A percentile compares a stretch with the other conserved stretches of the same genome.
Conservation (phyloP, 2,329 filamentous ascomycete genomes). For the Xylariaceae sp. region DNA sequence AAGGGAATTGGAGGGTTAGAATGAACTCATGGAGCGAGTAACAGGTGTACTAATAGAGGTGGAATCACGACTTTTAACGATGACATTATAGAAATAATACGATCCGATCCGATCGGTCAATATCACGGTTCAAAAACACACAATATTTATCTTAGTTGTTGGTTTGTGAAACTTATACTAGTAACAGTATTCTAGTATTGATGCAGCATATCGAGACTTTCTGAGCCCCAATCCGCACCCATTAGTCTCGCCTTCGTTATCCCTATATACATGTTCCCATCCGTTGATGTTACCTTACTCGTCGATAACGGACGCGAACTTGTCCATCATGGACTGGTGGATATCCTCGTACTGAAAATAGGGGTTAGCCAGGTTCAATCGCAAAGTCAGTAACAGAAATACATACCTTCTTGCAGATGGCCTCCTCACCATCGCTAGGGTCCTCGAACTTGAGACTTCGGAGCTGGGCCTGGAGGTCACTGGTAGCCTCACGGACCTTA, state of each 20-base stretch:
- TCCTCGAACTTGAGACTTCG: conserved; percentile 96
- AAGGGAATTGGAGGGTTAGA: no score
- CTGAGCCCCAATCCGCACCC: conserved; percentile 1
- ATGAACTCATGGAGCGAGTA: no score
- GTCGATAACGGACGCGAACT: conserved; percentile 93
- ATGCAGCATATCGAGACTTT: neutral
- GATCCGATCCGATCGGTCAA: neutral
- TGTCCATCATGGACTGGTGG: conserved; percentile 88
- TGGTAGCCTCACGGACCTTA: conserved; percentile 87
- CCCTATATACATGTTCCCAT: conserved; percentile 9
- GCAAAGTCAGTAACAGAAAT: neutral
- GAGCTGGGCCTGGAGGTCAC: conserved; percentile 77
- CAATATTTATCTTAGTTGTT: neutral
- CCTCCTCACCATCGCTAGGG: conserved; percentile 76
- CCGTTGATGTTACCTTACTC: conserved; percentile 55
- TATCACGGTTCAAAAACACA: neutral
- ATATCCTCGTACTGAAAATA: conserved; percentile 77
- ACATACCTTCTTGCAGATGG: conserved; percentile 74
- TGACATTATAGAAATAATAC: neutral
- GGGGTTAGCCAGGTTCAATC: conserved; percentile 1
- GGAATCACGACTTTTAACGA: no score
- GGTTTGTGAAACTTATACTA: no score
- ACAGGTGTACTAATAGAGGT: no score
- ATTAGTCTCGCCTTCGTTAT: neutral
- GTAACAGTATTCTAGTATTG: conserved; percentile 7